Evolutionary conservation across 2,329 filamentous ascomycete species (phyloP), one percentile per base, ranked within the genome.

Genomic region (Botrytis sinoallii): DNA sequence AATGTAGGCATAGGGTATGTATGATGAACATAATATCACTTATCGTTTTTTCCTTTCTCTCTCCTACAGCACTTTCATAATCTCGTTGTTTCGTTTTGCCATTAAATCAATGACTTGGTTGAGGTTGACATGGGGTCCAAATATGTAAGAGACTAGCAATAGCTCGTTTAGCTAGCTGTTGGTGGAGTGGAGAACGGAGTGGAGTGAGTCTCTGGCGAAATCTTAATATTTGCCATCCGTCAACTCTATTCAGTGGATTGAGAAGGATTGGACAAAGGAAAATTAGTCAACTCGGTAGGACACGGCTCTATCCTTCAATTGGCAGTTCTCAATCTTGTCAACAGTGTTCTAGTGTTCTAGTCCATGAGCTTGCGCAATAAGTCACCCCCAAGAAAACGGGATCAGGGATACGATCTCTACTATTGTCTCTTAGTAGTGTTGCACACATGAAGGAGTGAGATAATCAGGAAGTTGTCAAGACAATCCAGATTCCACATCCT

Each of bases 321-420:
- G 66, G 66, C 66, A 69, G 66, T 32, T 69, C 66, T 57, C 20
- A 57, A 57, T 32, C 16, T 68, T 57, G 46, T 68, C 52, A 55
- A 35, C 25, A 29, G 46, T 29, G 32, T 8, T 66, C n/a, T 52
- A 52, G 60, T 42, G 35, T 66, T 48, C 29, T 66, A 66, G 35
- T 69, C 38, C 48, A 42, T 16, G 42, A 46, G n/a, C 68, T 70
- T 70, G 68, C 68, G 68, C 68, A 70, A 70, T 63, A 61, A 66
- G 14, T 14, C 40, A 57, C 22, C 40, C 55, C 38, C 48, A 44
- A 70, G 40, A 14, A 44, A 61, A 60, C 38, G 25, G 55, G 40
- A 61, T 46, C 68, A 61, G 55, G 52, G 68, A 46, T 44, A n/a
- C 22, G n/a, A 20, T 46, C 25, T n/a, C n/a, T 70, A 46, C n/a